These are phyloP conservation scores for Ceratobasidium papillatum DNA, from an alignment of 1,284 basidiomycete genomes.

Conservation along the genomic window DNA sequence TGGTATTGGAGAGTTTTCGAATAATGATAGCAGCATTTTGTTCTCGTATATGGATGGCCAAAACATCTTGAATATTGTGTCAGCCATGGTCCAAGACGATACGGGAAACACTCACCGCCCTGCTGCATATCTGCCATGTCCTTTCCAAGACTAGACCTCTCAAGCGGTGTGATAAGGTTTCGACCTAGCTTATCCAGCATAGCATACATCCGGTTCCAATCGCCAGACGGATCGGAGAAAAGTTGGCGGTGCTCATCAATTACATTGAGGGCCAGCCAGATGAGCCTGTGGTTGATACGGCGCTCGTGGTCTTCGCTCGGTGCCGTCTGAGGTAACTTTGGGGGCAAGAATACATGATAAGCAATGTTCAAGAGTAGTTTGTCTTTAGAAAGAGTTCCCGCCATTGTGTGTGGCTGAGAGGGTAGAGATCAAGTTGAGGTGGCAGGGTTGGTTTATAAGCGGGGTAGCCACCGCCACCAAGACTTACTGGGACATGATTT, in stretches of 20 bases:
- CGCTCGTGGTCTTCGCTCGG: constrained; percentile 46
- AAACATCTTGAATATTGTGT: constrained; percentile 48
- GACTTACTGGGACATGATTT: not conserved
- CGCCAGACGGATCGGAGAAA: not conserved
- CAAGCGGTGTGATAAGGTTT: not conserved
- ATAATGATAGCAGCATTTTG: constrained; percentile 53
- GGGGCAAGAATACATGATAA: constrained; percentile 57
- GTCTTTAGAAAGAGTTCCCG: not conserved
- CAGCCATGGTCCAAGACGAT: not conserved
- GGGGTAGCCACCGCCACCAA: not conserved
- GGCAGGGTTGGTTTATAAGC: constrained; percentile 32
- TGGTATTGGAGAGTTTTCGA: constrained; percentile 43
- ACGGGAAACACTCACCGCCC: not conserved
- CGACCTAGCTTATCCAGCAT: not conserved
- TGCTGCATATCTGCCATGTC: not conserved
- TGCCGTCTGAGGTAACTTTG: constrained; percentile 54
- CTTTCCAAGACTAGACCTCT: not conserved
- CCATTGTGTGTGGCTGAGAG: not conserved
- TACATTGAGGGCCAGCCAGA: not conserved
- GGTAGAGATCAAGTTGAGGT: not conserved
- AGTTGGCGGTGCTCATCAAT: not conserved
- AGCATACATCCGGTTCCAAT: not conserved
- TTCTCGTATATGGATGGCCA: constrained; percentile 54
- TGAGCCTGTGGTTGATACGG: constrained; percentile 38
- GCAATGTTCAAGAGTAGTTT: constrained; percentile 45